phyloP scores from a whole-genome alignment of 768 basidiomycete genomes.

The Pholiota molesta region DNA sequence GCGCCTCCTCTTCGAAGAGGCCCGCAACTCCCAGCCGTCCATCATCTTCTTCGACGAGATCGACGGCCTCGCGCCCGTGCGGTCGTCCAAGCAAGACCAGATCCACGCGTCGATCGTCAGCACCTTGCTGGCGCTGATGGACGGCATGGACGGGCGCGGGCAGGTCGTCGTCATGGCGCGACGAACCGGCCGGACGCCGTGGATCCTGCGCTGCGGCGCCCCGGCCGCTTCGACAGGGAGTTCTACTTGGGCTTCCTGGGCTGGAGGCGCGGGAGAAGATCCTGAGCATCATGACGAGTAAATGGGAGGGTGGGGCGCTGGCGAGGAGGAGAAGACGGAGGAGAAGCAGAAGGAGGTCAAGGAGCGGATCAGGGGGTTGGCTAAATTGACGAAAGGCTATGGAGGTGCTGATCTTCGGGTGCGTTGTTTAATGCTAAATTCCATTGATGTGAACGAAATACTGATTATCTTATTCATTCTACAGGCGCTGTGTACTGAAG shows the following conservation, averaged over 20 bases:
- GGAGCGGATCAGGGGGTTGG: constrained; percentile 76
- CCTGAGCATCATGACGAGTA: constrained; percentile 84
- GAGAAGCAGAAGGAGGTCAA: constrained; percentile 54
- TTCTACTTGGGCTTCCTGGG: constrained; percentile 96
- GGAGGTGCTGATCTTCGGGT: constrained; percentile 97
- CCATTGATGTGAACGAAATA: neutral
- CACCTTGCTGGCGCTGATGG: constrained; percentile 95
- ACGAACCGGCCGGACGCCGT: constrained; percentile 98
- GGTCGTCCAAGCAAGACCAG: constrained; percentile 98
- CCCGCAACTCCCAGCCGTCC: constrained; percentile 86
- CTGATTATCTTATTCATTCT: constrained; percentile 12
- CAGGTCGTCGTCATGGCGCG: constrained; percentile 98
- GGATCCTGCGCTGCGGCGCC: constrained; percentile 91
- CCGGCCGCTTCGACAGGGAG: constrained; percentile 95
- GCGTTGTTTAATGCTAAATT: constrained; percentile 29
- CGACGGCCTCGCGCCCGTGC: constrained; percentile 96
- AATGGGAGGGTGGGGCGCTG: constrained; percentile 85
- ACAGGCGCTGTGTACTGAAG: constrained; percentile 94
- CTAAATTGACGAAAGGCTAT: constrained; percentile 94
- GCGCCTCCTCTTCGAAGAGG: constrained; percentile 94
- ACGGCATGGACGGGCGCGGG: constrained; percentile 98
- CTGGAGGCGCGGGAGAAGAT: constrained; percentile 88
- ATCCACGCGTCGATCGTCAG: constrained; percentile 98
- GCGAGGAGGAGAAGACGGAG: constrained; percentile 32
- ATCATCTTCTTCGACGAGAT: constrained; percentile 99